These are phyloP conservation scores for Podospora appendiculata DNA, from an alignment of 495 filamentous ascomycete species.

Conservation along the genomic window DNA sequence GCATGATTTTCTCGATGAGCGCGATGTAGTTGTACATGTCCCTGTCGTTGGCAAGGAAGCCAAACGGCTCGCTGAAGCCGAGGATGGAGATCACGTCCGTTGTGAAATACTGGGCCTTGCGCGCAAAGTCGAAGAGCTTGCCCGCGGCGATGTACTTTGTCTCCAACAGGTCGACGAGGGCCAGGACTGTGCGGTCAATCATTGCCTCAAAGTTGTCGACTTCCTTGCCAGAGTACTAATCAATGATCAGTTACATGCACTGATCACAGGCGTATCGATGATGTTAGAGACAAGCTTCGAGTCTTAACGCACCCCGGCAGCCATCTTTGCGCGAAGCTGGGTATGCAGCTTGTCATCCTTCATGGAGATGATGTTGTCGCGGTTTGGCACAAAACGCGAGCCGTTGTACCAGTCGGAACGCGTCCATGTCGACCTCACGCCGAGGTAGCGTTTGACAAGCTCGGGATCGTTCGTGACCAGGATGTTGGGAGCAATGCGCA, in stretches of 20 bases:
- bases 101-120: conserved; percentile 46
- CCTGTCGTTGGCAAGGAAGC: conserved; percentile 49
- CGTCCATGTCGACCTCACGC: conserved; percentile 27
- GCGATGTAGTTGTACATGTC: conserved; percentile 51
- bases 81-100: conserved; percentile 61
- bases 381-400: conserved; percentile 32
- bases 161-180: conserved; percentile 28
- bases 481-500: conserved; percentile 15
- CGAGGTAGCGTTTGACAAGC: conserved; percentile 26
- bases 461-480: conserved; percentile 33
- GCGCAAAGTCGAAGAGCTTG: conserved; percentile 38
- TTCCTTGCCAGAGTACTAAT: conserved; percentile 26
- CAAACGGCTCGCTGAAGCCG: conserved; percentile 54
- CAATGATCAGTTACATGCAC: no score
- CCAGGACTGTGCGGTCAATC: conserved; percentile 38
- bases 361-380: conserved; percentile 30
- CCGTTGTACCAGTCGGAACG: conserved; percentile 34
- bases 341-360: conserved; percentile 18
- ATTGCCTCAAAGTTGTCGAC: conserved; percentile 43
- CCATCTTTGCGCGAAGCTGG: conserved; percentile 24
- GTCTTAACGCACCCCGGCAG: conserved; percentile 9
- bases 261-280: no score
- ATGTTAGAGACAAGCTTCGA: background rate
- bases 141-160: conserved; percentile 42
- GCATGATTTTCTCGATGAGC: conserved; percentile 41